Evolutionary conservation across 2,329 filamentous ascomycete genomes (phyloP), one percentile per base, ranked within the genome.

Genomic region (Fulvia fulva): DNA sequence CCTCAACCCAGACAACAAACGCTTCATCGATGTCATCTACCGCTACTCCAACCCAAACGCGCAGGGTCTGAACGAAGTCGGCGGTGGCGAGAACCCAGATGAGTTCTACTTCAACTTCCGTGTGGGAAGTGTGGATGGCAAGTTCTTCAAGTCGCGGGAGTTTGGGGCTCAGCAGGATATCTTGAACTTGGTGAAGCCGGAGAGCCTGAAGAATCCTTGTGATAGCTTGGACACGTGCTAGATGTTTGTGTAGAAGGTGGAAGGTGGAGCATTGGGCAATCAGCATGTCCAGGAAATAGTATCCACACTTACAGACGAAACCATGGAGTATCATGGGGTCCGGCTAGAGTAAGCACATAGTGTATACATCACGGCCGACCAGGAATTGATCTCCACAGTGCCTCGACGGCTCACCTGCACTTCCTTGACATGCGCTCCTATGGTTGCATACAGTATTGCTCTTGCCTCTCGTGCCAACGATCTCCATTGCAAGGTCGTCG

Each of bases 11-110:
- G 51, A 55, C 56, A 63, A 57, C 21, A 59, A 55, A 41, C 56
- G 61, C 23, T 63, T 63, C 54, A 21, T 63, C 37, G 61, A 63
- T 25, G 49, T 63, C 51, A 63, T 63, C 25, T 63, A 63, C 53
- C 54, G 56, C 19, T 63, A 63, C 28, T 58, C 57, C 9, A 63
- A 63, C 51, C 61, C 61, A 16, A 46, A 52, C 25, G 61, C 56
- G 8, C 37, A 52, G 1, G 58, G 46, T 16, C 43, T 63, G 22
- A 57, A 63, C 23, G 41, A 51, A n/a, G 54, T 37, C 23, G 57
- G 51, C 2, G 47, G 50, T 16, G 56, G 54, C n/a, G 55, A 55
- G 21, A 47, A 56, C 37, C 53, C 59, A 7, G 56, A 60, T 25
- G 37, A 63, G 30, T 59, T 63, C 51, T 55, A 50, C 25, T 63